Evolutionary conservation across 768 basidiomycete species (phyloP), one percentile per base, ranked within the genome.

Genomic region (Rhizopogon roseolus): DNA sequence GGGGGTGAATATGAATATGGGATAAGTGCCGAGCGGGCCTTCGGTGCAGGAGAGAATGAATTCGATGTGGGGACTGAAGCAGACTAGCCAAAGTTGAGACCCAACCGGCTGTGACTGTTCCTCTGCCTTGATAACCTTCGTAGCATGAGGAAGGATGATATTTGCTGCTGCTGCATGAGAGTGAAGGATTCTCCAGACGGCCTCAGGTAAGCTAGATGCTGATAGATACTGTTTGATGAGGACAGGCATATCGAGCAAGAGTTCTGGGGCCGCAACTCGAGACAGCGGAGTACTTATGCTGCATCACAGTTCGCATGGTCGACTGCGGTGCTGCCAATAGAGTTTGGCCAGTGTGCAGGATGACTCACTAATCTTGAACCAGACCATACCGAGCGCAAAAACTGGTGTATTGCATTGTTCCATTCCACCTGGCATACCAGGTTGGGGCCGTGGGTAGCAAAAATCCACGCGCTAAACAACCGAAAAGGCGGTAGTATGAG

Each of bases 21-120:
- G 90, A 57, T 89, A 86, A 43, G 71, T 61, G 1, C 81, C 86
- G 48, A 85, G 68, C 22, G 68, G 62, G 0, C 80, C 80, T 34
- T 76, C 65, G 0, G 84, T 87, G 57, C 81, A 81, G 14, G 85
- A 79, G 5, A 88, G 68, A n/a, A 90, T 68, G 56, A 84, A 78
- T 43, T 44, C 58, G 42, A 62, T 50, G 10, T 49, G 44, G 5
- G 40, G 37, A 2, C 57, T 14, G 19, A 34, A 61, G 17, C 60
- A 59, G 27, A 66, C 60, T 22, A 75, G 62, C 73, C 74, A 75
- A 2, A 65, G 36, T 48, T 19, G 45, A 34, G 32, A 14, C 6
- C 17, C 29, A 19, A 32, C 29, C 19, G 29, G 6, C 17, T 45
- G 44, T 32, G 19, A 46, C 19, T 66, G 61, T 27, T 54, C 40